Percentiles rank a stretch among this genome's conserved stretches.
phyloP scores from a whole-genome alignment of 192 early-diverging fungal genomes.

The Chytriomyces hyalinus region DNA sequence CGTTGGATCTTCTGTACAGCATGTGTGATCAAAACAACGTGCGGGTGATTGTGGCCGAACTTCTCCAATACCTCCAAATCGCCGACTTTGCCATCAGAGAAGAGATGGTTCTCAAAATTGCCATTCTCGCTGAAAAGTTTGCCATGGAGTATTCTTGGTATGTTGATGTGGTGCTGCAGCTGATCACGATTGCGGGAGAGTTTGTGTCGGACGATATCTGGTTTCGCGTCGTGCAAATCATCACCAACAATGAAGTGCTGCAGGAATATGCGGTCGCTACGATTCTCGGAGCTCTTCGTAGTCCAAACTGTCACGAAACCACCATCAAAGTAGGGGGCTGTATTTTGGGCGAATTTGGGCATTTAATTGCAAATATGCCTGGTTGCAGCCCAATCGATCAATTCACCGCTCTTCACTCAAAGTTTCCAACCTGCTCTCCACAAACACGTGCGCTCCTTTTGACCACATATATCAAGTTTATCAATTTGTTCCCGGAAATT shows the following conservation, averaged over 20 bases:
- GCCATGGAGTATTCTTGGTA: conserved; percentile 99
- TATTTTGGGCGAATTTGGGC: conserved; percentile 97
- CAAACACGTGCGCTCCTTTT: conserved; percentile 83
- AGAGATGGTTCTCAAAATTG: conserved; percentile 98
- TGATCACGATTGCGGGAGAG: conserved; percentile 94
- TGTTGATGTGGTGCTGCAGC: conserved; percentile 94
- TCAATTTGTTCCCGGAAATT: conserved; percentile 98
- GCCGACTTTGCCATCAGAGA: conserved; percentile 91
- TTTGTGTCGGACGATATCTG: conserved; percentile 97
- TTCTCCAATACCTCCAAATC: conserved; percentile 86
- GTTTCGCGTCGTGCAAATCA: conserved; percentile 96
- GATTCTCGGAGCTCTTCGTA: conserved; percentile 73
- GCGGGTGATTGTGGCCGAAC: conserved; percentile 85
- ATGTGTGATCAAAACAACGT: conserved; percentile 95
- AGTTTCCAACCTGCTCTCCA: conserved; percentile 80
- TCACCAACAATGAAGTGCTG: conserved; percentile 93
- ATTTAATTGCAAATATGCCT: conserved; percentile 86
- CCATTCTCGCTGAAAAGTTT: conserved; percentile 97
- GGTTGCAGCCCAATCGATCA: conserved; percentile 91
- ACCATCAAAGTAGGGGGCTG: conserved; percentile 95
- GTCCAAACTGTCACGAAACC: conserved; percentile 94
- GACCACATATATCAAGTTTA: conserved; percentile 93
- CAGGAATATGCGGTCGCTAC: conserved; percentile 94
- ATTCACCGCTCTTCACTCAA: conserved; percentile 92
- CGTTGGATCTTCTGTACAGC: conserved; percentile 92